Evolutionary conservation across 2,329 filamentous ascomycete genomes (phyloP).

Genomic region (Magnaporthiopsis incrustans): DNA sequence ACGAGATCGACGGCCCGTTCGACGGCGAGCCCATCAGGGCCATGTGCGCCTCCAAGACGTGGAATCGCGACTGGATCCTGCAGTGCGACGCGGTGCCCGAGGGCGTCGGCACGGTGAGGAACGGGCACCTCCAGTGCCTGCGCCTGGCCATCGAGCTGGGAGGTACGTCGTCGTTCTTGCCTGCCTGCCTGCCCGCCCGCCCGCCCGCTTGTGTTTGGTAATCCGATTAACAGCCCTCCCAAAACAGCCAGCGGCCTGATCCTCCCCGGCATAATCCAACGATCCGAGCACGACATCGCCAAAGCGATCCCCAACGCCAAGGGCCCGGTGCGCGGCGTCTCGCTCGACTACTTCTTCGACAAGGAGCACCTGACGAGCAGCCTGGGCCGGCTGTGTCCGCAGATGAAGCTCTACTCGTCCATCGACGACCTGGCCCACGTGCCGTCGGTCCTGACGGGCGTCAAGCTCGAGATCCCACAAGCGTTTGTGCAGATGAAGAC

Average conservation of each 20-base stretch:
- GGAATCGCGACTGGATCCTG: slow-evolving; percentile 33
- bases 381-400: slow-evolving; percentile 25
- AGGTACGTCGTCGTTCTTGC: slow-evolving; percentile 21
- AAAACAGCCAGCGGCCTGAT: slow-evolving; percentile 26
- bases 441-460: slow-evolving; percentile 19
- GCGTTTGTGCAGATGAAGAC: background rate
- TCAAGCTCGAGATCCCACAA: slow-evolving; percentile 14
- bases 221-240: background rate
- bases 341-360: slow-evolving; percentile 28
- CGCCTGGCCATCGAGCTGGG: slow-evolving; percentile 39
- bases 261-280: slow-evolving; percentile 26
- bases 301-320: slow-evolving; percentile 16
- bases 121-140: slow-evolving; percentile 36
- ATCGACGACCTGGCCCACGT: slow-evolving; percentile 26
- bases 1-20: slow-evolving; percentile 24
- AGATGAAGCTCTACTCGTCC: slow-evolving; percentile 26
- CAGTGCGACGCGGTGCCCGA: slow-evolving; percentile 34
- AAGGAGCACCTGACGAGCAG: slow-evolving; percentile 20
- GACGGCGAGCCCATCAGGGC: slow-evolving; percentile 21
- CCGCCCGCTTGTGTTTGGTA: background rate
- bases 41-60: slow-evolving; percentile 28
- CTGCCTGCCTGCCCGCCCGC: background rate
- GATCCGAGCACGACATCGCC: slow-evolving; percentile 22
- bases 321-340: slow-evolving; percentile 20
- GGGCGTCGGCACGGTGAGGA: slow-evolving; percentile 35